Base-by-base conservation (phyloP, 2,329 filamentous ascomycete genomes). In the Penicillium sp. region DNA sequence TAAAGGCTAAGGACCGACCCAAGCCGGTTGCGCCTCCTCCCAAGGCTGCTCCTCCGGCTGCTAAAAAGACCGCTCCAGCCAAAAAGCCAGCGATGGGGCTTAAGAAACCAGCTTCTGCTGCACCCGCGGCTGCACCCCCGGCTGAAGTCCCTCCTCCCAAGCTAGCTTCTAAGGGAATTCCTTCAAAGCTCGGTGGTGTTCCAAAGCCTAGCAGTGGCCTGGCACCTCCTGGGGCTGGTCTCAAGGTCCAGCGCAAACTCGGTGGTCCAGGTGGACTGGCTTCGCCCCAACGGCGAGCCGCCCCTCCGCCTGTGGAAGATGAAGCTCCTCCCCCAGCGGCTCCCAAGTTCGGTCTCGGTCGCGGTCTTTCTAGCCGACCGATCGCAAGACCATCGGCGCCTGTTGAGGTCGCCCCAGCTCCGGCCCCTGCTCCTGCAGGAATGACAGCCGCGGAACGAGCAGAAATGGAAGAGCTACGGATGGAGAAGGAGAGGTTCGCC, bases 1-100 rank as follows among this genome's bases (percentile, higher is more conserved):
- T 94, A 44, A 90, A 89, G 65, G 86, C 88, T 23, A 94, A 93
- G 65, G 89, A 89, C 65, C 95, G 95, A 71, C 91, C 91, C 0
- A 96, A 96, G 72, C 80, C 88, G 14, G 75, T 76, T 28, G 72
- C 77, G 41, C 74, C 78, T 20, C 80, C 82, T 7, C 79, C 88
- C 2, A 78, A 78, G 56, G 67, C 74, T 14, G 73, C 76, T 34
- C 71, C 78, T 28, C 75, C 81, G 2, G 77, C 80, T 29, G 77
- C 76, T 5, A 82, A 78, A 62, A 81, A 78, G 62, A 67, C 73
- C 22, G 70, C 74, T 14, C 70, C 71, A 18, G 74, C 68, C 32
- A 82, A 79, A 61, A 81, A 80, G 57, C 67, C 69, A n/a, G 54
- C 63, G 10, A 60, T 72, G 29, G 74, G 69, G 9, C 57, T 68